Conservation (phyloP, 2,329 filamentous ascomycete genomes). For the Nigrograna mackinnonii region DNA sequence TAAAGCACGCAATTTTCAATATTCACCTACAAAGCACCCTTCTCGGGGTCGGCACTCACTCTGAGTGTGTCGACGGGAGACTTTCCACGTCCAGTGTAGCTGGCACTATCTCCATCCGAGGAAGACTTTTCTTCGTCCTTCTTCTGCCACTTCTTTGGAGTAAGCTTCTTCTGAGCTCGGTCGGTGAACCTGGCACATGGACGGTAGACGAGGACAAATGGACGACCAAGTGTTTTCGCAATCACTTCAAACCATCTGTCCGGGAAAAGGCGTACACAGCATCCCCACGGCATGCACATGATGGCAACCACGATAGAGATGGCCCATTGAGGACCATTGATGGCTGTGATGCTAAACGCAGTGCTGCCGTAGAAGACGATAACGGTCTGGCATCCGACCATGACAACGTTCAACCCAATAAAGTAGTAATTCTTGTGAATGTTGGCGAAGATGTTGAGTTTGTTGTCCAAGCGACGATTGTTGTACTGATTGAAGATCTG, state of each 20-base stretch:
- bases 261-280: slow-evolving; percentile 55
- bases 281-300: slow-evolving; percentile 55
- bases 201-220: slow-evolving; percentile 25
- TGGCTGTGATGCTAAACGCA: slow-evolving; percentile 55
- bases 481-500: slow-evolving; percentile 73
- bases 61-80: slow-evolving; percentile 13
- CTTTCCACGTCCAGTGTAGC: slow-evolving; percentile 18
- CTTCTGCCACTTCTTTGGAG: slow-evolving; percentile 13
- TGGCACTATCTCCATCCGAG: slow-evolving; percentile 11
- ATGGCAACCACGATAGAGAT: slow-evolving; percentile 55
- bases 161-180: slow-evolving; percentile 15
- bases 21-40: slow-evolving; percentile 15
- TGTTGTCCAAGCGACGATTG: slow-evolving; percentile 64
- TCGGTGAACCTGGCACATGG: slow-evolving; percentile 17
- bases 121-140: slow-evolving; percentile 6
- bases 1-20: too few species aligned
- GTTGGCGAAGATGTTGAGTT: slow-evolving; percentile 64
- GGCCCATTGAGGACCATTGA: slow-evolving; percentile 59
- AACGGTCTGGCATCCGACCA: slow-evolving; percentile 59
- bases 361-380: slow-evolving; percentile 60
- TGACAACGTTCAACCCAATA: slow-evolving; percentile 58
- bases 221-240: slow-evolving; percentile 24
- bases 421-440: slow-evolving; percentile 61
- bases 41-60: slow-evolving; percentile 15
- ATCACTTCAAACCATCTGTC: slow-evolving; percentile 39